These are phyloP conservation scores for Chimonanthus salicifolius DNA, from an alignment of 164 flowering plant species.

Conservation along the genomic window DNA sequence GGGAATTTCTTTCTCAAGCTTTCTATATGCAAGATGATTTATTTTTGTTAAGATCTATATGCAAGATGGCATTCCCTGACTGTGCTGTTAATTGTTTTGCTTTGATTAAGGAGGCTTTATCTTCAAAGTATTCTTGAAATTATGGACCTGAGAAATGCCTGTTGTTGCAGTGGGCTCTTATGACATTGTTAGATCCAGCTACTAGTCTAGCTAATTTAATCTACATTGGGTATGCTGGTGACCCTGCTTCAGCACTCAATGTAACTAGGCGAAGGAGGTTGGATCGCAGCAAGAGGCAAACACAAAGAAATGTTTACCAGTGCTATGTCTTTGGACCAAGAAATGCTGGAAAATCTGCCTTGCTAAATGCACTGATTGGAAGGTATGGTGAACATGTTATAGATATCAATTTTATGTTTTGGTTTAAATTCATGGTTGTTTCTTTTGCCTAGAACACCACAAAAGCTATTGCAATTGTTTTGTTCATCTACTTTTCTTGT, in stretches of 20 bases:
- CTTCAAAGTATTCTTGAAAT: too few relatives aligned
- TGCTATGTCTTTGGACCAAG: constrained; percentile 96
- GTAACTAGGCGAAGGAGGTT: constrained; percentile 63
- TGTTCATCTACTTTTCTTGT: too few relatives aligned
- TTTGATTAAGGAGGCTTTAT: too few relatives aligned
- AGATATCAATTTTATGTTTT: not conserved
- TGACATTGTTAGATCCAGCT: constrained; percentile 82
- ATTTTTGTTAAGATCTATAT: too few relatives aligned
- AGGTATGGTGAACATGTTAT: constrained; percentile 38
- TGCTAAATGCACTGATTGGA: constrained; percentile 76
- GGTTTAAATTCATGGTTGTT: not conserved
- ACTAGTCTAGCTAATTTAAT: constrained; percentile 61
- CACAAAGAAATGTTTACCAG: constrained; percentile 84
- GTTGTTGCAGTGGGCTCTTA: constrained; percentile 89
- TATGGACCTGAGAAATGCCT: constrained; percentile 4
- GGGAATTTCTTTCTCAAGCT: too few relatives aligned
- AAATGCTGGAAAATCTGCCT: constrained; percentile 77
- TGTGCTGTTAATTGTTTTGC: too few relatives aligned
- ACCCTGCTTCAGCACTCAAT: constrained; percentile 64
- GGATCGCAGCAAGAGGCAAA: constrained; percentile 78
- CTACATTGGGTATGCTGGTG: constrained; percentile 78
- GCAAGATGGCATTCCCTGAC: too few relatives aligned
- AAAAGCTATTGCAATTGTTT: not conserved
- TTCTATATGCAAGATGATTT: too few relatives aligned
- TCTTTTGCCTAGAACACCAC: not conserved